Base-by-base conservation (phyloP, 176 grass and related monocot genomes). In the Juncus inflexus region DNA sequence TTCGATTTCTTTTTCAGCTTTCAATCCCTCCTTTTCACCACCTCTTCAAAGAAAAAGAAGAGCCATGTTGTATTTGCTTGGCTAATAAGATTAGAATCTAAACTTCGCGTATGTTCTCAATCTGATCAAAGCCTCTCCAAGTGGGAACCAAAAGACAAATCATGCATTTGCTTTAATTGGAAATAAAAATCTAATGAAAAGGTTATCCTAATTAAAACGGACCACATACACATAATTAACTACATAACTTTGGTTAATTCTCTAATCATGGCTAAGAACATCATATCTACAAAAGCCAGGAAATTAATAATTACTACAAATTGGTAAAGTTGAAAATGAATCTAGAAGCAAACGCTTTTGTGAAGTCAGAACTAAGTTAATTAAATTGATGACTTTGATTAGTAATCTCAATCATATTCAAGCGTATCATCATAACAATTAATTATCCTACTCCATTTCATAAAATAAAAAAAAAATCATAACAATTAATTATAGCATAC, bases 51-150 rank as follows among this genome's bases (percentile, higher is more conserved):
- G 19, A 41, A 70, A 70, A 58, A 16, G 13, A 42, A 55, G 40
- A 37, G n/a, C 40, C 52, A 58, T 15, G 56, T 19, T 4, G 15
- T 57, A 56, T 74, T 86, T 86, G 79, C 79, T 86, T 86, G 59
- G 65, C 14, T 56, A 67, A 72, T 64, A 86, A 86, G 84, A 50
- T 75, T 86, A 61, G 79, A 80, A 86, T 75, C 74, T 60, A 78
- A 82, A 64, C 78, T 62, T 56, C 50, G 72, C 67, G 60, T 70
- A 74, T 39, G 74, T 61, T 74, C 72, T 61, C 42, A 61, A 75
- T 74, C 65, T 70, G 42, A 61, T 74, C 70, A 74, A 70, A 70
- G 67, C 37, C 38, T 43, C 64, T 55, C 65, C 67, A 70, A 70
- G 67, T 70, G 70, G 58, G 12, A 63, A 63, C 42, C 54, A 52